These are phyloP conservation scores for Psilocybe azurescens DNA, from an alignment of 768 basidiomycete genomes.

Conservation along the genomic window DNA sequence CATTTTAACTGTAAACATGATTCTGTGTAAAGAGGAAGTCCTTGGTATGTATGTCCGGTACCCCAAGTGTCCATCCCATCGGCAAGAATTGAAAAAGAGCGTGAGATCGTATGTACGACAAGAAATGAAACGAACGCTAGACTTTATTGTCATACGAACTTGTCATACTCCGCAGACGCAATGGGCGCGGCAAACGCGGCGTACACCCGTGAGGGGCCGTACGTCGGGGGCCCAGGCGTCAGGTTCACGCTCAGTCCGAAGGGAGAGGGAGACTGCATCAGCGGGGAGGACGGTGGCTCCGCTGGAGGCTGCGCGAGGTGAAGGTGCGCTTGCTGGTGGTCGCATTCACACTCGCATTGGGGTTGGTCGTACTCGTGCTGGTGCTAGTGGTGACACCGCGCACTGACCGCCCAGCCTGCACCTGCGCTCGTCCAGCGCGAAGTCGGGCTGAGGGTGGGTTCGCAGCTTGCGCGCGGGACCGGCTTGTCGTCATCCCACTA, in stretches of 20 bases:
- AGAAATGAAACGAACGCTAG: not conserved
- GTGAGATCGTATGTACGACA: slow-evolving; percentile 2
- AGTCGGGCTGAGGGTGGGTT: slow-evolving; percentile 18
- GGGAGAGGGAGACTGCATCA: slow-evolving; percentile 36
- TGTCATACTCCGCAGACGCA: slow-evolving; percentile 26
- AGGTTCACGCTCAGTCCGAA: slow-evolving; percentile 15
- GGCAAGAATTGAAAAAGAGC: not conserved
- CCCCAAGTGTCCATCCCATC: slow-evolving; percentile 4
- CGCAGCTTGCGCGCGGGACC: slow-evolving; percentile 12
- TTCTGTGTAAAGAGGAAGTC: not conserved
- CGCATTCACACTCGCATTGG: slow-evolving; percentile 7
- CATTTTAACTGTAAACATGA: not conserved
- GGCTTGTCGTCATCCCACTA: slow-evolving; percentile 20
- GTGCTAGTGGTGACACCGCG: slow-evolving; percentile 19
- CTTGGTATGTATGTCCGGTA: slow-evolving; percentile 7
- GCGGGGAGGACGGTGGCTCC: slow-evolving; percentile 30
- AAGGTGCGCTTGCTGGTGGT: slow-evolving; percentile 17
- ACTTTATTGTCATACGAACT: slow-evolving; percentile 31
- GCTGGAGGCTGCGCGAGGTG: slow-evolving; percentile 28
- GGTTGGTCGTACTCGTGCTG: slow-evolving; percentile 13
- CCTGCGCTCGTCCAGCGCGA: slow-evolving; percentile 17
- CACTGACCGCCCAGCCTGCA: slow-evolving; percentile 17
- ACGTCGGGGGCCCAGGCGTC: slow-evolving; percentile 27
- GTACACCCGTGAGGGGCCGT: slow-evolving; percentile 28
- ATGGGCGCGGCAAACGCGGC: slow-evolving; percentile 35